Base-by-base conservation (phyloP, 1,139 yeast genomes). In the Sugiyamaella castrensis region DNA sequence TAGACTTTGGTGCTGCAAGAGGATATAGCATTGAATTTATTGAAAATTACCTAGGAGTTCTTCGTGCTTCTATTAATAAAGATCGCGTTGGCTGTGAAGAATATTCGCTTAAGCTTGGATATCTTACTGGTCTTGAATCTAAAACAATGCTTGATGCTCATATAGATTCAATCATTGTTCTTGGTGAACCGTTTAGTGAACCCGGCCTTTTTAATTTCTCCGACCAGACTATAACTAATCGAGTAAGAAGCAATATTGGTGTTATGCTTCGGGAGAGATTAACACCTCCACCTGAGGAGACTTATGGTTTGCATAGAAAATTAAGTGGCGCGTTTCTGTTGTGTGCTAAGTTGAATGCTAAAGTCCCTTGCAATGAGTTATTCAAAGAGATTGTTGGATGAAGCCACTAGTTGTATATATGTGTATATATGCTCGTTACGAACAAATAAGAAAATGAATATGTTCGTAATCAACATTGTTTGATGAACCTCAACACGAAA, bases 221-320 rank as follows among this genome's bases (percentile, higher is more conserved):
- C 33, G 71, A 80, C 53, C 98, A 94, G 68, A 91, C 96, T 10
- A 91, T 92, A 38, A 89, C 98, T 7, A 96, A 88, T 58, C 79
- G 98, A 59, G 96, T 91, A 28, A 79, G 95, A 58, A 83, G 78
- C 1, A 88, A 89, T 60, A 87, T 92, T 58, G 82, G 89, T 2
- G 72, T 89, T 45, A 91, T 92, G 98, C 76, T 92, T 57, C 80
- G 84, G 55, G 96, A 94, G 68, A 80, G 99, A 58, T 74, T 92
- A 54, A 81, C 96, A 4, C 98, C 98, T 4, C 99, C 98, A 4
- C 99, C 99, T 2, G 98, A 92, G 65, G 98, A 92, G 67, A 92
- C 98, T 0, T 92, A 92, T 66, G 87, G 96, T 8, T 74, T 94
- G 60, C 98, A 92, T 67, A 77, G 99, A 62, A 92, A 94, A 63